Base-by-base conservation (phyloP, 306 rosid genomes). In the Cyamopsis tetragonoloba region DNA sequence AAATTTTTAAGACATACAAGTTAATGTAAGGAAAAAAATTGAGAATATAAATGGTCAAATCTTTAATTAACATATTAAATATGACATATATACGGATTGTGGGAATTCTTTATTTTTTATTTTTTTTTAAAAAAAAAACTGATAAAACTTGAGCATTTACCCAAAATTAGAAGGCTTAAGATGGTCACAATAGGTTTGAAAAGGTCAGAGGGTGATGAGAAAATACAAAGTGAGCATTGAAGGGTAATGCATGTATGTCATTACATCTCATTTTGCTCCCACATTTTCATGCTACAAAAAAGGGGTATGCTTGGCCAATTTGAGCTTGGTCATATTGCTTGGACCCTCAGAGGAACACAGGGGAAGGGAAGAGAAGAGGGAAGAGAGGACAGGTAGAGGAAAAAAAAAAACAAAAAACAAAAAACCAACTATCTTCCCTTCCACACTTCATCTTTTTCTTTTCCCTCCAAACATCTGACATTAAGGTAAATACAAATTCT, bases 271-370 rank as follows among this genome's bases (percentile, higher is more conserved):
- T 77, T 15, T 60, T 14, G 14, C 11, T 64, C 27, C 87, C 95
- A 73, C 57, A 28, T 72, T 86, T 84, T 81, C 0, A 68, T 77
- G 87, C 92, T 64, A 58, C 4, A 73, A 81, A 71, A 18, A 19
- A 50, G 92, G 83, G 11, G 0, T 67, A 71, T 66, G 62, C 61
- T 50, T 34, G 71, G 79, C 79, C 56, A 75, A 73, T 77, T 66
- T 56, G 77, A 73, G 79, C 17, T 19, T 55, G 37, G 32, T 17
- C 48, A 42, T 41, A 38, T 56, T 34, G 27, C 69, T 73, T 74
- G 62, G 39, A 62, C 30, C 38, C 66, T 17, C 41, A 50, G 48
- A 69, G 41, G 27, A 74, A 61, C 56, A 77, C 13, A 73, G 38
- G 17, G 62, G 63, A 9, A 62, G 39, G 38, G 13, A 68, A 28